Base-by-base conservation (phyloP, 2,329 filamentous ascomycete genomes). In the Alternaria longipes region DNA sequence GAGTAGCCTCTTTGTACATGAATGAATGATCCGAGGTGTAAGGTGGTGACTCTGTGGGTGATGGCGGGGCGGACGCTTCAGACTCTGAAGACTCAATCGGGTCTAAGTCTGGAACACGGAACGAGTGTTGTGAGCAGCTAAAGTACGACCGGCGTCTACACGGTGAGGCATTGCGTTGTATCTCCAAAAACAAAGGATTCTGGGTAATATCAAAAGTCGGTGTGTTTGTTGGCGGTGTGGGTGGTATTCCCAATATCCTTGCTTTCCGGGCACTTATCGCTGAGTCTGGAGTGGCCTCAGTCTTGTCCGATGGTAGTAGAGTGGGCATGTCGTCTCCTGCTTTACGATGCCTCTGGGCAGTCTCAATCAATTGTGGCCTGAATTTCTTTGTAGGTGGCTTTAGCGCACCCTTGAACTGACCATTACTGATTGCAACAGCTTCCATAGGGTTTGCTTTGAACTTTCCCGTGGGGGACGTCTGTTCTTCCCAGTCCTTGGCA, bases 341-440 rank as follows among this genome's bases (percentile, higher is more conserved):
- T 71, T 88, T 88, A 64, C 90, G 87, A 34, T 89, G 88, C 54
- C 93, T 85, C 69, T 89, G 87, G 4, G 90, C 90, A 3, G 91
- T 94, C 78, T 94, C 92, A 63, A 97, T 89, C 56, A 97, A 83
- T 71, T 94, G 90, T 12, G 93, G 93, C 30, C 89, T 86, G 76
- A 96, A 97, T 61, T 79, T 85, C 42, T 84, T 81, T 4, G 51
- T 22, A 54, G 51, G 20, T 28, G 32, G 40, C 20, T 44, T 54
- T 44, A 71, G 73, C 54, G 66, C 50, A 46, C 76, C 65, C 66
- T 74, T 41, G 51, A 46, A 42, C 41, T 54, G 59, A 14, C 69
- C 64, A 60, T 68, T 75, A 54, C 54, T 69, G 44, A 59, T 67
- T 38, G 66, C 58, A 7, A 68, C 69, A 8, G 71, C 74, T 59